Base-by-base conservation (phyloP, 345 rosid genomes). In the Hypericum androsaemum region DNA sequence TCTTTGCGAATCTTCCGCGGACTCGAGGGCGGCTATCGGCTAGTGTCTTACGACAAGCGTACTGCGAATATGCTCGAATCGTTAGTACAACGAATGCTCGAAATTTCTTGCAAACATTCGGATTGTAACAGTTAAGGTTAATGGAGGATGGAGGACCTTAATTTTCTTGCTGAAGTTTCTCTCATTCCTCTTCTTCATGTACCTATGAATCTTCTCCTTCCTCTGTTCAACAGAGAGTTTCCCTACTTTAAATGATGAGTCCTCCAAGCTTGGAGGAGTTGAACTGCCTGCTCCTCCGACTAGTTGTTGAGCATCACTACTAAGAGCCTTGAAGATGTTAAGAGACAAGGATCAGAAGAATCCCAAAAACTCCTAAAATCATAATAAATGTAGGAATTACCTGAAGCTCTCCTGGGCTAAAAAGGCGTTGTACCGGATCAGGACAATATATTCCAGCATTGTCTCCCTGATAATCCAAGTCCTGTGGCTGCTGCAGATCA, bases 121-220 rank as follows among this genome's bases (percentile, higher is more conserved):
- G 5, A 32, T 17, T 1, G 2, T 5, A 8, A 22, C 37, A 16
- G 11, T 17, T 14, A 22, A 49, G 6, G 6, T 5, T 12, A n/a
- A n/a, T n/a, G 3, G 35, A 13, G 13, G 36, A 10, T 28, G 11
- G 11, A 7, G 39, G 41, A 85, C 98, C 95, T 92, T 92, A 48
- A 92, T 92, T 82, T 92, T 92, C 76, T 83, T 92, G 90, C 80
- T 73, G 82, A 92, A 92, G 54, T 92, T 92, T 45, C 98, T 85
- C 62, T 92, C 85, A 54, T 83, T 88, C 50, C 94, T 81, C 64
- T 92, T 92, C 87, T 85, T 92, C 89, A 88, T 66, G 66, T 88
- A 92, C 71, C 90, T 80, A 57, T 77, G 84, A 42, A 92, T 88
- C 74, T 81, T 92, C 79, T 92, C 97, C 71, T 80, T 88, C 63